phyloP scores from a whole-genome alignment of 495 filamentous ascomycete species.

The Ascobolus immersus region DNA sequence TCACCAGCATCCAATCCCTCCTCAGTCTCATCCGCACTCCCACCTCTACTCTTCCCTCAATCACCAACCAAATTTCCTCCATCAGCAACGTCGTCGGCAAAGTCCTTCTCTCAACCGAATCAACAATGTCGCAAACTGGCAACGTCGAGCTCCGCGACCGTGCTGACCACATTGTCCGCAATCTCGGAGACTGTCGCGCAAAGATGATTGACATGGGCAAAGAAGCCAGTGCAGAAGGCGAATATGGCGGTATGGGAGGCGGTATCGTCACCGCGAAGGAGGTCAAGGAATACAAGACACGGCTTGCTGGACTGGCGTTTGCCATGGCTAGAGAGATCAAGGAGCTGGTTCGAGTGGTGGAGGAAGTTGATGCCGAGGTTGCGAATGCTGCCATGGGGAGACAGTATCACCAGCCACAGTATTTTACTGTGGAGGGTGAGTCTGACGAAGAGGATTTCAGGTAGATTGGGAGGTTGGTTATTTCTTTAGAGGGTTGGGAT shows the following conservation, averaged over 20 bases:
- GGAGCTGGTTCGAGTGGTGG: constrained; percentile 12
- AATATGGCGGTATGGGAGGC: no score
- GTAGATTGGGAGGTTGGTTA: constrained; percentile 2
- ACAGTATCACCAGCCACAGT: no score
- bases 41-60: constrained; percentile 37
- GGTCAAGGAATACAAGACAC: constrained; percentile 39
- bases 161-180: constrained; percentile 34
- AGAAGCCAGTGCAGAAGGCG: constrained; percentile 19
- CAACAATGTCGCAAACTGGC: constrained; percentile 24
- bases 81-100: constrained; percentile 46
- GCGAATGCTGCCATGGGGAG: constrained; percentile 1
- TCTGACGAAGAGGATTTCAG: constrained; percentile 19
- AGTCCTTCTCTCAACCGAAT: constrained; percentile 39
- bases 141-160: constrained; percentile 26
- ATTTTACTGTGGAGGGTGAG: constrained; percentile 15
- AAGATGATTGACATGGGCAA: constrained; percentile 42
- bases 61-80: constrained; percentile 39
- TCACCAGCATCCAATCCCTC: constrained; percentile 59
- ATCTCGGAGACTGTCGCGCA: constrained; percentile 35
- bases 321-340: constrained; percentile 67
- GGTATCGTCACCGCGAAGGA: no score
- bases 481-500: no score
- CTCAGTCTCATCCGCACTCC: constrained; percentile 52
- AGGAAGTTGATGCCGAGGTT: constrained; percentile 11
- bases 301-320: constrained; percentile 59